A percentile compares a stretch with the other conserved stretches of the same genome.
These are phyloP conservation scores for Lantana camara DNA, from an alignment of 257 asterid species.

Conservation along the genomic window DNA sequence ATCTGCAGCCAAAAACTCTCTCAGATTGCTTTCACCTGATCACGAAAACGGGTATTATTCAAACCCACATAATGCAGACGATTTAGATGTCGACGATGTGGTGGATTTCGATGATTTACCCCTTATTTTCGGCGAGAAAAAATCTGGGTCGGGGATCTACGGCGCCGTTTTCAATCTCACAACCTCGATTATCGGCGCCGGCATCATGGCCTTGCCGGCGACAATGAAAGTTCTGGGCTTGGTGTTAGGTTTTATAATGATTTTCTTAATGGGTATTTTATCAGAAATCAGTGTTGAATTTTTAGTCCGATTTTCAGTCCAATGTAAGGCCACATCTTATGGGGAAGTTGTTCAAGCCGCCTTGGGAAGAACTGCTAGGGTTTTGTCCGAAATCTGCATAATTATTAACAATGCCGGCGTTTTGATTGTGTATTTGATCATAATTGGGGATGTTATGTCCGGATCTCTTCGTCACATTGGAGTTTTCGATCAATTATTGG, in stretches of 20 bases:
- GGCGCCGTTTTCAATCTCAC: conserved; percentile 97
- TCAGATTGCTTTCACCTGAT: conserved; percentile 41
- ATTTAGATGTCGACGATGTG: conserved; percentile 51
- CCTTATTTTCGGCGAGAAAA: conserved; percentile 61
- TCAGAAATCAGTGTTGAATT: conserved; percentile 87
- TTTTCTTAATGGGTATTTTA: conserved; percentile 70
- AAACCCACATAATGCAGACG: conserved; percentile 36
- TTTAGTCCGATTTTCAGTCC: conserved; percentile 76
- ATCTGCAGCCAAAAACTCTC: conserved; percentile 43
- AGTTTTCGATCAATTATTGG: conserved; percentile 88
- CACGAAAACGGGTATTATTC: conserved; percentile 37
- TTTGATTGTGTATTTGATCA: conserved; percentile 85
- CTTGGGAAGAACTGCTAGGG: conserved; percentile 66
- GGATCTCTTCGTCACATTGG: conserved; percentile 83
- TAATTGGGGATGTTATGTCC: conserved; percentile 91
- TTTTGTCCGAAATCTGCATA: conserved; percentile 80
- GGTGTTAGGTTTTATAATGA: conserved; percentile 61
- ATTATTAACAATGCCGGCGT: conserved; percentile 86
- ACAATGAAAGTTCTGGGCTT: conserved; percentile 91
- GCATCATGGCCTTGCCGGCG: conserved; percentile 98
- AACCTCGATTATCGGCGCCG: conserved; percentile 89
- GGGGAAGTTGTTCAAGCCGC: conserved; percentile 96
- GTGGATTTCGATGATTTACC: conserved; percentile 73
- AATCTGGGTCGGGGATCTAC: conserved; percentile 64
- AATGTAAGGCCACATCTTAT: conserved; percentile 73